Conservation (phyloP, 352 stramenopile species). For the Pythium rishiriense region DNA sequence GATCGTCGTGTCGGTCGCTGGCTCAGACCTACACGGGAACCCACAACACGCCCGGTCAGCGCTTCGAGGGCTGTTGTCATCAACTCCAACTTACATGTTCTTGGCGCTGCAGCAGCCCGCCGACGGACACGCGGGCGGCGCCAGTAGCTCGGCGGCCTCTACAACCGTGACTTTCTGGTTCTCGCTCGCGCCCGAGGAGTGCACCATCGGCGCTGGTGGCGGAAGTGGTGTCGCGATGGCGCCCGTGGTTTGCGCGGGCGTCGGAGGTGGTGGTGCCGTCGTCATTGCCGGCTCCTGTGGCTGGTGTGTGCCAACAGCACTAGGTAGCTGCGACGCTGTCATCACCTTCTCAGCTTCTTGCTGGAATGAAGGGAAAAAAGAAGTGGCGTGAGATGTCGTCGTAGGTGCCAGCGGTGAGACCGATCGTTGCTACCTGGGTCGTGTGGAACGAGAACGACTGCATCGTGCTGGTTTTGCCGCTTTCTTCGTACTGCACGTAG, state of each 20-base stretch:
- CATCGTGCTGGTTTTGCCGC: conserved; percentile 29
- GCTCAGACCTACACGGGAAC: conserved; percentile 5
- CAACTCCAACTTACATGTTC: conserved; percentile 12
- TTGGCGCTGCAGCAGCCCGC: conserved; percentile 4
- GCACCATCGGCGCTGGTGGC: conserved; percentile 13
- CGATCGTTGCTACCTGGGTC: conserved; percentile 33
- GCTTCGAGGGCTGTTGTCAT: not conserved
- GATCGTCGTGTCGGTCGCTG: conserved; percentile 1
- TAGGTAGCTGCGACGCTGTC: not conserved
- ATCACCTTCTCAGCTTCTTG: conserved; percentile 27
- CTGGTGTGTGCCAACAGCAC: not conserved
- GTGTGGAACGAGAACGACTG: conserved; percentile 75
- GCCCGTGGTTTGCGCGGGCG: not conserved
- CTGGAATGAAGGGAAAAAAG: conserved; percentile 1
- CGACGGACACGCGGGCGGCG: conserved; percentile 3
- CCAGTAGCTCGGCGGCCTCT: conserved; percentile 22
- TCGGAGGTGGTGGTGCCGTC: conserved; percentile 11
- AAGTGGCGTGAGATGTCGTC: not conserved
- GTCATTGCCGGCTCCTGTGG: conserved; percentile 12
- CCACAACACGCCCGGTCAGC: not conserved
- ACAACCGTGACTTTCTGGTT: conserved; percentile 27
- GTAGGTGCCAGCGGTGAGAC: not conserved
- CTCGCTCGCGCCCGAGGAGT: conserved; percentile 6
- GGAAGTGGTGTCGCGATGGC: not conserved
- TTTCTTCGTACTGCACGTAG: conserved; percentile 57